Base-by-base conservation (phyloP, 2,329 filamentous ascomycete genomes). In the Sporothrix brunneoviolacea region DNA sequence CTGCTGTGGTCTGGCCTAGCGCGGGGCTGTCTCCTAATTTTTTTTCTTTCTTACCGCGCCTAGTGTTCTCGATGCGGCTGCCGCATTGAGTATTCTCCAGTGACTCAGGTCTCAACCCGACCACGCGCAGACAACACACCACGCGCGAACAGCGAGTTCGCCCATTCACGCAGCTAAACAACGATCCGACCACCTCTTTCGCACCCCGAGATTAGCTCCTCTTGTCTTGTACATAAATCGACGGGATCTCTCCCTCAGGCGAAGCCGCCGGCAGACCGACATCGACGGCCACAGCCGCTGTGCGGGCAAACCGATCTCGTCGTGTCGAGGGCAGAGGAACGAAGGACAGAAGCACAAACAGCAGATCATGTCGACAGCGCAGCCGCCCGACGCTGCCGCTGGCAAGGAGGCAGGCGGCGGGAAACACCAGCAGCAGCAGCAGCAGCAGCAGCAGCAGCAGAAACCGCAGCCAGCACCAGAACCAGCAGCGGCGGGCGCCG, bases 401-500 rank as follows among this genome's bases (percentile, higher is more conserved):
- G 33, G 18, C 18, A 38, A 16, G 8, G 30, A 27, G 21, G 9
- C 30, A 13, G 33, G 24, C 19, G 12, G 36, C 32, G 41, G n/a
- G 7, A 27, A 44, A 16, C 40, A 28, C 55, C 58, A 27, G 28
- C 43, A 21, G 18, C n/a, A 21, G 22, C 13, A 33, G 33, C 27
- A 28, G 16, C 39, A 37, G 22, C 54, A 49, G 38, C 51, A 60
- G 40, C 36, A 15, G 13, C 45, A 28, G 10, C 5, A 28, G 10
- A 5, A 28, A 28, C 24, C 24, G 10, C 32, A 22, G 9, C 24
- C 13, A n/a, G 33, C 12, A 19, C 33, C 4, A 21, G 27, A 18
- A 59, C 36, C 36, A 12, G 13, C 45, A 28, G 21, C n/a, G n/a
- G 24, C 24, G 13, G 51, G 50, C 48, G 47, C 62, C 5, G 48